Evolutionary conservation across 1,139 yeast species (phyloP), one percentile per base, ranked within the genome.

Genomic region (Nakaseomyces uthaithaninus): DNA sequence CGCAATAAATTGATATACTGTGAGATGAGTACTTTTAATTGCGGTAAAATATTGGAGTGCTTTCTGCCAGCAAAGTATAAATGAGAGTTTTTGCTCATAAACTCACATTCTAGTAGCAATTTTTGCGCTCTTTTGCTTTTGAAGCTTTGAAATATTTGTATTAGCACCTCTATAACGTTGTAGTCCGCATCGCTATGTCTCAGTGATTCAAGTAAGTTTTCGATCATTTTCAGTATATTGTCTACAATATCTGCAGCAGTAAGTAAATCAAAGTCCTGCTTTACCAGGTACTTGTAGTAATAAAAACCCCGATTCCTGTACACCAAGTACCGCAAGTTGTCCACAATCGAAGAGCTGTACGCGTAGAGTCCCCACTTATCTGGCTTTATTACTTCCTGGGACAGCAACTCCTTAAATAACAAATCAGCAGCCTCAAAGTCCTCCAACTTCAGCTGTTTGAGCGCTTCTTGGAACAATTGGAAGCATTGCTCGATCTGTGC

Each of bases 401-500:
- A 66, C 57, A 89, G 82, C 20, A 93, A 61, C 19, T 70, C 71
- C 33, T 74, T 75, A 55, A 87, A 91, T 16, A 67, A 62, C 2
- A 54, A 53, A 38, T 71, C 71, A 0, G 96, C 81, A 2, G 64
- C 68, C 0, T 59, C 61, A 43, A 69, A 70, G 2, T 73, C 57
- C 4, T 67, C 63, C 1, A 64, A 57, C 47, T 76, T 75, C 48
- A 91, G 94, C 10, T 66, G 64, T 10, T 62, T 60, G 28, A 93
- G 64, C 0, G 95, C 95, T 22, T 65, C 62, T 51, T 86, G 87
- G 57, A 82, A 86, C 12, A 78, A 63, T 50, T 77, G 76, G 59
- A 82, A 80, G 3, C 95, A 94, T 54, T 82, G 84, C 60, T 93
- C 98, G 14, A 91, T 78, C 67, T 86, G 77, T 27, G 74, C 41